Evolutionary conservation across 257 asterid species (phyloP).

Genomic region (Handroanthus guayacan): DNA sequence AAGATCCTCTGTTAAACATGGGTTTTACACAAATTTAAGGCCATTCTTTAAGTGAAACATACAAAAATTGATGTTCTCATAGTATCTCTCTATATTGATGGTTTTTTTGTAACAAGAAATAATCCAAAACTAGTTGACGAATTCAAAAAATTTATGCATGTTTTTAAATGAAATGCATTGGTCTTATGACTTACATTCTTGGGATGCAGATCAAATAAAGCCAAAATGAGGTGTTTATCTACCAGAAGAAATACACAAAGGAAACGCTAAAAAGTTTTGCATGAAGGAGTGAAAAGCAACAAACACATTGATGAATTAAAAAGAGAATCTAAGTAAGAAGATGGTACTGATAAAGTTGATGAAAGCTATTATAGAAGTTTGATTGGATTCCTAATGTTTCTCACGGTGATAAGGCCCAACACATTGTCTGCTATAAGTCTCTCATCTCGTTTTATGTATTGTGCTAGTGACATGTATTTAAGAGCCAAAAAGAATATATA

Average conservation of each 20-base stretch:
- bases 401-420: background rate
- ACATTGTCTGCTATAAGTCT: background rate
- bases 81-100: background rate
- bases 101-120: background rate
- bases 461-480: background rate
- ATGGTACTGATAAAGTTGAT: constrained; percentile 2
- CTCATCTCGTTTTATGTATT: background rate
- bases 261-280: background rate
- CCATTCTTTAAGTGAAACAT: background rate
- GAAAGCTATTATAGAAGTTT: background rate
- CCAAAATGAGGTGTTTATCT: background rate
- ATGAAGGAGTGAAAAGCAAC: constrained; percentile 2
- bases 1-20: background rate
- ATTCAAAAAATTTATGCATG: background rate
- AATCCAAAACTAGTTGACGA: background rate
- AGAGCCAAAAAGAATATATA: background rate
- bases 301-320: background rate
- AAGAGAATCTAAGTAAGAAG: background rate
- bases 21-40: background rate
- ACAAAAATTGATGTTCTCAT: background rate
- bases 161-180: background rate
- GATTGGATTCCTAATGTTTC: background rate
- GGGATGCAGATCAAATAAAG: background rate
- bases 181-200: constrained; percentile 6
- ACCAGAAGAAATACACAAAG: background rate